phyloP scores from a whole-genome alignment of 768 basidiomycete genomes.

The Lactarius vividus region DNA sequence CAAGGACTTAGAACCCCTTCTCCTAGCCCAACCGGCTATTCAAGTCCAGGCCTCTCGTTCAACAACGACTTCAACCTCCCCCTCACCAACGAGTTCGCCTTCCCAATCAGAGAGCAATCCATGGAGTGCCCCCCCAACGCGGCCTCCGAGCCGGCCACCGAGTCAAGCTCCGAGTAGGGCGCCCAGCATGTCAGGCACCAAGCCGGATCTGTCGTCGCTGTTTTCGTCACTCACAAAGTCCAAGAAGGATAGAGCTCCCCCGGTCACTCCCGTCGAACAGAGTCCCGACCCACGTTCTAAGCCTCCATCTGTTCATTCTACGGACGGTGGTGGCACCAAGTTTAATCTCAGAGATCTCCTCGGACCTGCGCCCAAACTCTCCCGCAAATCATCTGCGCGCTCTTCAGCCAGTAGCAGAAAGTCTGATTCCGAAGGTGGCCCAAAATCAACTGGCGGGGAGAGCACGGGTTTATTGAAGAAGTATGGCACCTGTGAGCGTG shows the following conservation, averaged over 20 bases:
- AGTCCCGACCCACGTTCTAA: conserved; percentile 29
- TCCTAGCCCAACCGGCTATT: conserved; percentile 29
- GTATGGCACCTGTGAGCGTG: conserved; percentile 96
- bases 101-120: conserved; percentile 57
- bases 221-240: conserved; percentile 17
- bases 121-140: conserved; percentile 60
- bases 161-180: conserved; percentile 47
- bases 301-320: conserved; percentile 51
- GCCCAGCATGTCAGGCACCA: conserved; percentile 34
- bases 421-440: conserved; percentile 62
- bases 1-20: conserved; percentile 41
- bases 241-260: conserved; percentile 10
- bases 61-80: conserved; percentile 42
- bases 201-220: conserved; percentile 25
- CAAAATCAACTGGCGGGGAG: conserved; percentile 47
- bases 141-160: conserved; percentile 54
- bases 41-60: conserved; percentile 33
- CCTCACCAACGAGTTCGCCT: conserved; percentile 44
- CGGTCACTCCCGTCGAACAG: conserved; percentile 18
- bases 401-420: conserved; percentile 61
- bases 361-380: conserved; percentile 68
- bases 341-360: conserved; percentile 87
- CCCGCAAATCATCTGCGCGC: conserved; percentile 66
- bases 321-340: conserved; percentile 55
- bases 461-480: conserved; percentile 71